A percentile compares a stretch with the other conserved stretches of the same genome.
Evolutionary conservation across 352 stramenopile species (phyloP).

Genomic region (Globisporangium orthogonon): DNA sequence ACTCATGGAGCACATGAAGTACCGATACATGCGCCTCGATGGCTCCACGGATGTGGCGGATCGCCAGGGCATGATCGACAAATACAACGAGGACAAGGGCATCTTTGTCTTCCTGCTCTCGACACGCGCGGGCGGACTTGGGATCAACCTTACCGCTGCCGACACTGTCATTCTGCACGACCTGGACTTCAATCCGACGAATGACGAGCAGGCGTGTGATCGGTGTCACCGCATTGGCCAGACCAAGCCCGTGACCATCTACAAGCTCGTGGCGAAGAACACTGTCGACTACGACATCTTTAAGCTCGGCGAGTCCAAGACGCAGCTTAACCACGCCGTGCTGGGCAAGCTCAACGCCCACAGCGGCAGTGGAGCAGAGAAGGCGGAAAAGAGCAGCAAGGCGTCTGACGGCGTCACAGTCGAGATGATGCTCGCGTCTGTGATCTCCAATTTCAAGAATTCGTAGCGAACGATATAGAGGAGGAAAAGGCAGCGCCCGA

Average conservation of each 20-base stretch:
- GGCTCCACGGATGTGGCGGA: slow-evolving; percentile 69
- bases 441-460: slow-evolving; percentile 76
- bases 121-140: slow-evolving; percentile 95
- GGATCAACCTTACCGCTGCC: slow-evolving; percentile 96
- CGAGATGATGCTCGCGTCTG: slow-evolving; percentile 76
- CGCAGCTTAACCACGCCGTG: slow-evolving; percentile 82
- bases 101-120: slow-evolving; percentile 97
- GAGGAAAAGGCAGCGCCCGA: slow-evolving; percentile 9
- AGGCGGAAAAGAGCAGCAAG: slow-evolving; percentile 12
- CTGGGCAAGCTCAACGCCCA: slow-evolving; percentile 78
- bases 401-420: slow-evolving; percentile 38
- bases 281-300: slow-evolving; percentile 93
- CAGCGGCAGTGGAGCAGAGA: slow-evolving; percentile 16
- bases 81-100: slow-evolving; percentile 83
- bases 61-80: slow-evolving; percentile 77
- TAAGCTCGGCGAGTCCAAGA: slow-evolving; percentile 78
- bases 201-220: slow-evolving; percentile 85
- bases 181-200: slow-evolving; percentile 83
- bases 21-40: slow-evolving; percentile 75
- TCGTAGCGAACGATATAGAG: slow-evolving; percentile 10
- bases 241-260: slow-evolving; percentile 86
- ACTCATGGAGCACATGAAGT: slow-evolving; percentile 69
- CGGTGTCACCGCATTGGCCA: slow-evolving; percentile 89
- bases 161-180: slow-evolving; percentile 88
- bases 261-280: slow-evolving; percentile 88